These are phyloP conservation scores for Scutellaria barbata DNA, from an alignment of 257 asterid genomes.

Conservation along the genomic window DNA sequence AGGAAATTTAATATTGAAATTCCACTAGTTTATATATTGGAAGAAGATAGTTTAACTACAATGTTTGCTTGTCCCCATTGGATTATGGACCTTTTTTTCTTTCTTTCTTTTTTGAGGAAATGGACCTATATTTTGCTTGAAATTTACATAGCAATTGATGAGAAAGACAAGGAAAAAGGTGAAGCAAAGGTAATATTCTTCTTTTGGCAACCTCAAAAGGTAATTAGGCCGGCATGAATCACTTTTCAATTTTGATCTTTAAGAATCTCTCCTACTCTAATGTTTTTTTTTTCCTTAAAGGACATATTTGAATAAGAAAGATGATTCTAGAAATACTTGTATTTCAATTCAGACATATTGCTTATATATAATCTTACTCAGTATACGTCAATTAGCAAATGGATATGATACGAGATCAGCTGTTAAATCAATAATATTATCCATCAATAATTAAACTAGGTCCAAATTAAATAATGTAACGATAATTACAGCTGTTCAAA, in stretches of 20 bases:
- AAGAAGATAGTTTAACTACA: neutral
- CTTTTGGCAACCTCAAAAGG: conserved; percentile 10
- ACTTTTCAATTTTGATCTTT: conserved; percentile 9
- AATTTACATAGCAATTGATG: conserved; percentile 15
- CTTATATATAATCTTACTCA: neutral
- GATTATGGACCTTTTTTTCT: neutral
- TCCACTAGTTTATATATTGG: neutral
- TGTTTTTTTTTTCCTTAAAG: too few relatives aligned
- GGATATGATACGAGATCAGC: too few relatives aligned
- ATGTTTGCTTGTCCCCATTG: neutral
- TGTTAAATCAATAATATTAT: neutral
- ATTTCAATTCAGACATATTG: neutral
- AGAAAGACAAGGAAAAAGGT: conserved; percentile 18
- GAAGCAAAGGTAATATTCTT: conserved; percentile 29
- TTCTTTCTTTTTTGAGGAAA: too few relatives aligned
- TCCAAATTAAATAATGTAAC: neutral
- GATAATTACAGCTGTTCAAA: neutral
- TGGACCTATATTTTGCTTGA: too few relatives aligned
- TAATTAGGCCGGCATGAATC: neutral
- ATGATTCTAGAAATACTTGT: conserved; percentile 7
- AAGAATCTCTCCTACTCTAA: conserved; percentile 23
- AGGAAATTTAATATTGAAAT: too few relatives aligned
- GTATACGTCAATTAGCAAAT: neutral
- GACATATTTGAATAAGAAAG: neutral
- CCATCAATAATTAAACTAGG: neutral